Conservation (phyloP, 2,329 filamentous ascomycete species). For the Pseudopithomyces chartarum region DNA sequence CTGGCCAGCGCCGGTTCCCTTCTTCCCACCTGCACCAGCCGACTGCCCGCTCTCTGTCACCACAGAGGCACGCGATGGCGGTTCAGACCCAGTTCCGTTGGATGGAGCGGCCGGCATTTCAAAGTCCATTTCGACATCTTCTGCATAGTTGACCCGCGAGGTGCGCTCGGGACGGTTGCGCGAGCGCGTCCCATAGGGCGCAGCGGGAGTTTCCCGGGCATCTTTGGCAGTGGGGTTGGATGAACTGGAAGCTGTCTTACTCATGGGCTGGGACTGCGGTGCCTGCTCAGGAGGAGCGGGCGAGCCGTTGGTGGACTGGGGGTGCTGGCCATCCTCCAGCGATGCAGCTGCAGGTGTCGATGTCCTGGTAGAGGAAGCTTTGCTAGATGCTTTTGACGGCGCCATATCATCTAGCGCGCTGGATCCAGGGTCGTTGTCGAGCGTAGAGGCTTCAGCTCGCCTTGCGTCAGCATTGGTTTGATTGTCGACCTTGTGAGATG, state of each 20-base stretch:
- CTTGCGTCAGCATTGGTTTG: slow-evolving; percentile 32
- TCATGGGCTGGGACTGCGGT: slow-evolving; percentile 35
- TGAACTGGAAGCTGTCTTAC: slow-evolving; percentile 30
- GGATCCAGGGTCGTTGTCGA: slow-evolving; percentile 25
- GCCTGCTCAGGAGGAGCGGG: slow-evolving; percentile 32
- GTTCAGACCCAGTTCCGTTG: slow-evolving; percentile 58
- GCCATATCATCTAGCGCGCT: slow-evolving; percentile 32
- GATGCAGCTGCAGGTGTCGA: slow-evolving; percentile 38
- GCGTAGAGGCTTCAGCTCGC: slow-evolving; percentile 37
- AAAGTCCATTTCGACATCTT: slow-evolving; percentile 90
- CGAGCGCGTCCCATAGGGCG: slow-evolving; percentile 89
- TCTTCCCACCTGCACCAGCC: slow-evolving; percentile 43
- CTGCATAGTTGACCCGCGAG: slow-evolving; percentile 90
- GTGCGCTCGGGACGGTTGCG: slow-evolving; percentile 77
- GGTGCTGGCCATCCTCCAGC: slow-evolving; percentile 28
- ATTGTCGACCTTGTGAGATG: slow-evolving; percentile 36
- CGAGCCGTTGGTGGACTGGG: slow-evolving; percentile 32
- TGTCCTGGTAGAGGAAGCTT: slow-evolving; percentile 41
- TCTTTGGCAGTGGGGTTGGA: slow-evolving; percentile 41
- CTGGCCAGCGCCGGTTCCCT: slow-evolving; percentile 46
- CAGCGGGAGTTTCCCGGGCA: slow-evolving; percentile 49
- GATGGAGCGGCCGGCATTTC: slow-evolving; percentile 67
- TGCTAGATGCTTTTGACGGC: slow-evolving; percentile 38
- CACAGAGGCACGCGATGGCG: slow-evolving; percentile 42
- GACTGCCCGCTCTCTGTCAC: slow-evolving; percentile 39